A percentile compares a stretch with the other conserved stretches of the same genome.
These are phyloP conservation scores for Astragalus membranaceus DNA, from an alignment of 306 rosid species.

Conservation along the genomic window DNA sequence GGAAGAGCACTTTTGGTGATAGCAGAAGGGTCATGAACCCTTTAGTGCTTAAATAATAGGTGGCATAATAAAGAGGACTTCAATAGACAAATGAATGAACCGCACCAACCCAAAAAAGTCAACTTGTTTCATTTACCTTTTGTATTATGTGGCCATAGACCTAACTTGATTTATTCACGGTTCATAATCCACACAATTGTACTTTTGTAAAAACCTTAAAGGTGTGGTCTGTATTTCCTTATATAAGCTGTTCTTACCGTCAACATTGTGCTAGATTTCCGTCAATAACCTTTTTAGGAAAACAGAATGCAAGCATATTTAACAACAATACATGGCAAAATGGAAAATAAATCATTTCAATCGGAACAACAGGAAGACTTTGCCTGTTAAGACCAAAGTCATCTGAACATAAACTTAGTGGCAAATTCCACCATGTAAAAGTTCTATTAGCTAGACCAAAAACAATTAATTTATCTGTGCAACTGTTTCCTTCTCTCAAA, in stretches of 20 bases:
- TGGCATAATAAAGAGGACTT: not conserved
- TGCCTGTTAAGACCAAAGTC: too few species aligned
- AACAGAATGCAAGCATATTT: too few species aligned
- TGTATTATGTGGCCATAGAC: slow-evolving; percentile 15
- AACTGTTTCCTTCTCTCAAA: too few species aligned
- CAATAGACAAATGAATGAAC: not conserved
- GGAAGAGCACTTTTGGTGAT: slow-evolving; percentile 6
- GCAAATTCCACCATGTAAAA: too few species aligned
- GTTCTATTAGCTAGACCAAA: too few species aligned
- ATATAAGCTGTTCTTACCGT: not conserved
- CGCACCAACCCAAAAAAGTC: slow-evolving; percentile 19
- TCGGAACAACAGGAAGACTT: too few species aligned
- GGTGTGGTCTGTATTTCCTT: not conserved
- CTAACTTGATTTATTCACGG: slow-evolving; percentile 22
- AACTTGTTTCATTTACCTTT: slow-evolving; percentile 21
- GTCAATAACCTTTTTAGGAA: too few species aligned
- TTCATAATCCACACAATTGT: not conserved
- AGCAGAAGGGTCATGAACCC: not conserved
- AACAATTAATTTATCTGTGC: too few species aligned
- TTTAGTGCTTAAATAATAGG: slow-evolving; percentile 21
- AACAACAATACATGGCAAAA: too few species aligned
- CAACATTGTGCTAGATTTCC: too few species aligned
- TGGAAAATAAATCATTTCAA: too few species aligned
- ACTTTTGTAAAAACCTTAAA: not conserved
- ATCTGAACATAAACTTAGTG: too few species aligned